A percentile compares a stretch with the other conserved stretches of the same genome.
These are phyloP conservation scores for Dillenia suffruticosa DNA, from an alignment of 164 flowering plant genomes.

Conservation along the genomic window DNA sequence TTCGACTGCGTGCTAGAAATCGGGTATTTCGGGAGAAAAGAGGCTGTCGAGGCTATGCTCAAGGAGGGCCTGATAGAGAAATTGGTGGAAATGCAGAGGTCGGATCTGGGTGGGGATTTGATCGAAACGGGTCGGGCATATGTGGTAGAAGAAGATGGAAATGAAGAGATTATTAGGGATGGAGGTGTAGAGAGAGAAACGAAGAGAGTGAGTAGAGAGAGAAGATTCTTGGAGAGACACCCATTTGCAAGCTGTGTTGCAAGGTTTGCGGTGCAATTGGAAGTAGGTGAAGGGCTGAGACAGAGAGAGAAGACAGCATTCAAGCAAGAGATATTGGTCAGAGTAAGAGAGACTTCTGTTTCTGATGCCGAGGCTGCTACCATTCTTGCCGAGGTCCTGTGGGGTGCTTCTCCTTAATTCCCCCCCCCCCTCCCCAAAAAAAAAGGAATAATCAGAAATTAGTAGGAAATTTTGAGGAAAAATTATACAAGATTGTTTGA, in stretches of 20 bases:
- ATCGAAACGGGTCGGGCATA: slow-evolving; percentile 34
- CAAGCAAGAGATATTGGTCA: slow-evolving; percentile 62
- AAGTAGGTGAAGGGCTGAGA: slow-evolving; percentile 90
- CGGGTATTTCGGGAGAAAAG: slow-evolving; percentile 84
- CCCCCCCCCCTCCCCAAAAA: too few species aligned
- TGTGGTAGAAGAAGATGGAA: slow-evolving; percentile 18
- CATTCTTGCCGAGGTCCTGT: slow-evolving; percentile 77
- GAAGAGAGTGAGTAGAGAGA: slow-evolving; percentile 26
- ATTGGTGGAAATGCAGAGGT: slow-evolving; percentile 72
- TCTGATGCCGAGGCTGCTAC: slow-evolving; percentile 78
- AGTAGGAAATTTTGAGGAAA: too few species aligned
- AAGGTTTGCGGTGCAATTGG: slow-evolving; percentile 78
- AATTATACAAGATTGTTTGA: too few species aligned
- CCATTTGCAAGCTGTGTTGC: slow-evolving; percentile 86
- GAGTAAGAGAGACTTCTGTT: slow-evolving; percentile 50
- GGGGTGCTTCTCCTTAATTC: slow-evolving; percentile 86
- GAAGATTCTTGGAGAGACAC: slow-evolving; percentile 34
- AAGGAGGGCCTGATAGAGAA: slow-evolving; percentile 54
- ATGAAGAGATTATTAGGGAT: slow-evolving; percentile 1
- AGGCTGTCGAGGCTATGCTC: slow-evolving; percentile 79
- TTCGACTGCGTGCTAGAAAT: slow-evolving; percentile 71
- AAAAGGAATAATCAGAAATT: background rate
- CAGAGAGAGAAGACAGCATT: slow-evolving; percentile 78
- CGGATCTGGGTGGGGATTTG: slow-evolving; percentile 56
- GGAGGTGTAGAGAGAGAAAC: slow-evolving; percentile 9